These are phyloP conservation scores for Rubus idaeus DNA, from an alignment of 306 rosid species.

Conservation along the genomic window DNA sequence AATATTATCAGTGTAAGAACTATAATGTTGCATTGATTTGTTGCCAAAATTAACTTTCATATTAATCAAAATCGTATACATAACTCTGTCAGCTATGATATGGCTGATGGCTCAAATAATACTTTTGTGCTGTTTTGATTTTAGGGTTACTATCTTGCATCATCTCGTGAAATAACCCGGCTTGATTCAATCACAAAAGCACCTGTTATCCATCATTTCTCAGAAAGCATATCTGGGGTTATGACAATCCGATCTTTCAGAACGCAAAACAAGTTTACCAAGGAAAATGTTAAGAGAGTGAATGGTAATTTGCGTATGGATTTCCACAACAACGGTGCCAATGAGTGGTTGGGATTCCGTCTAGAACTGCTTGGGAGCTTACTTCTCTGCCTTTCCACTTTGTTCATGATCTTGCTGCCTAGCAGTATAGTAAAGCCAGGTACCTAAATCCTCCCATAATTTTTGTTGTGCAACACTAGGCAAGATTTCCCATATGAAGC, in stretches of 20 bases:
- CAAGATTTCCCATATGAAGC: not conserved
- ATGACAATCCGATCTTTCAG: slow-evolving; percentile 81
- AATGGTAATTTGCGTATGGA: slow-evolving; percentile 82
- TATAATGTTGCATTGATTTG: too few species aligned
- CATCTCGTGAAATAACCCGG: slow-evolving; percentile 91
- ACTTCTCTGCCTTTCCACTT: slow-evolving; percentile 65
- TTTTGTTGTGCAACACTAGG: not conserved
- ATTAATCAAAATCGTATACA: too few species aligned
- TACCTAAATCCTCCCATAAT: slow-evolving; percentile 22
- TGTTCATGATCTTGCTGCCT: slow-evolving; percentile 89
- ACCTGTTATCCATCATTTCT: slow-evolving; percentile 92
- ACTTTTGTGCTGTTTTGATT: slow-evolving; percentile 1
- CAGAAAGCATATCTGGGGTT: slow-evolving; percentile 91
- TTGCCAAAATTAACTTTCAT: not conserved
- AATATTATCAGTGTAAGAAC: not conserved
- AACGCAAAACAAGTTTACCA: slow-evolving; percentile 50
- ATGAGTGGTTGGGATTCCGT: slow-evolving; percentile 96
- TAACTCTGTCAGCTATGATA: not conserved
- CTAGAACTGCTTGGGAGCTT: slow-evolving; percentile 79
- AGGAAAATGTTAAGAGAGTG: slow-evolving; percentile 65
- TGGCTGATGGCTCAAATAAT: not conserved
- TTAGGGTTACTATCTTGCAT: slow-evolving; percentile 77
- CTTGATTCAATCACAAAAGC: slow-evolving; percentile 91
- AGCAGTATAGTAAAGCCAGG: slow-evolving; percentile 85
- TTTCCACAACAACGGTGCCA: slow-evolving; percentile 86